These are phyloP conservation scores for Pythium oligandrum DNA, from an alignment of 352 stramenopile species.

Conservation along the genomic window DNA sequence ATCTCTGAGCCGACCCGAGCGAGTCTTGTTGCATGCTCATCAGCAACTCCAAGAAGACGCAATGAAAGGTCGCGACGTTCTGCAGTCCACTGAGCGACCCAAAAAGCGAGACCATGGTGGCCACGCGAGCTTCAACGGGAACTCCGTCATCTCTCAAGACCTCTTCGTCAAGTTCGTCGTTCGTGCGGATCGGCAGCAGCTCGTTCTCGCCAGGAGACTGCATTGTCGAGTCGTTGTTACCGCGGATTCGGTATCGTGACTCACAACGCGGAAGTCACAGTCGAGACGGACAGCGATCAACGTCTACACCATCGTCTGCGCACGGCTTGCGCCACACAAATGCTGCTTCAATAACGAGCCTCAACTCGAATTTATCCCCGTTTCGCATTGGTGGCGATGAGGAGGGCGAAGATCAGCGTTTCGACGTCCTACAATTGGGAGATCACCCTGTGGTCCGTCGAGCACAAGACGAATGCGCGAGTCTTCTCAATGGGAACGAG, in stretches of 20 bases:
- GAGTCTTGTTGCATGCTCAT: no score
- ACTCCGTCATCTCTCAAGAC: slow-evolving; percentile 15
- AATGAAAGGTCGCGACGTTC: not conserved
- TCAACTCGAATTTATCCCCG: no score
- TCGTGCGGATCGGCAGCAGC: slow-evolving; percentile 44
- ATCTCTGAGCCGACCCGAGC: slow-evolving; percentile 4
- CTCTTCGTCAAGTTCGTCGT: slow-evolving; percentile 24
- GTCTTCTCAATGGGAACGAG: slow-evolving; percentile 60
- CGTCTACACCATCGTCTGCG: not conserved
- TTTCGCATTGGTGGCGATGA: no score
- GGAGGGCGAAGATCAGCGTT: no score
- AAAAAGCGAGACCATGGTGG: no score
- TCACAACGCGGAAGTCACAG: no score
- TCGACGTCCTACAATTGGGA: slow-evolving; percentile 11
- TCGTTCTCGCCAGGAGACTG: slow-evolving; percentile 56
- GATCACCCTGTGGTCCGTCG: slow-evolving; percentile 45
- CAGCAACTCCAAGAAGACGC: no score
- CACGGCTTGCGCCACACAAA: no score
- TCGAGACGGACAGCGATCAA: slow-evolving; percentile 4
- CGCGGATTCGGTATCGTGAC: slow-evolving; percentile 14
- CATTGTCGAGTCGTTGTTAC: slow-evolving; percentile 55
- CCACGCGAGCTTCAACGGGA: not conserved
- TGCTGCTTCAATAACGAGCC: no score
- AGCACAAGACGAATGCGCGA: slow-evolving; percentile 56
- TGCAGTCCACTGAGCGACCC: no score